Evolutionary conservation across 2,329 filamentous ascomycete genomes (phyloP), one percentile per base, ranked within the genome.

Genomic region (Parafenestella ontariensis): DNA sequence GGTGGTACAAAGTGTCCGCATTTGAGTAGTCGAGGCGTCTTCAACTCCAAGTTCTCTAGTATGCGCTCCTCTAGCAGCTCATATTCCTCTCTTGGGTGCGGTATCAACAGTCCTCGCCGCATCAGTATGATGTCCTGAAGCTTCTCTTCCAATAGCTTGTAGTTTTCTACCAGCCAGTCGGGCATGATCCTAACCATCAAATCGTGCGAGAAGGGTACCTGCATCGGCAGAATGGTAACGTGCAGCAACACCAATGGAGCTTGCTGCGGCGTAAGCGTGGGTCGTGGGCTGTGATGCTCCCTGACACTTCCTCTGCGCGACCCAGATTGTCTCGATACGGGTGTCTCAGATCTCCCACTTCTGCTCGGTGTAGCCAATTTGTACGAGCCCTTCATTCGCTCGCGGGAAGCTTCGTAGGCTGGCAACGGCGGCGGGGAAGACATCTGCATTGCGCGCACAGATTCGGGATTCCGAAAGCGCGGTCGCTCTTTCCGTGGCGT

Each of bases 61-160:
- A 94, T 80, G 24, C 90, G 82, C 76, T 93, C 90, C 75, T 94
- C 89, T 0, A 95, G 82, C 52, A 91, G 77, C 72, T 93, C 90
- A 66, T 90, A 94, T 71, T 93, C 90, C 51, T 89, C 88, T 62
- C 90, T 85, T 1, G 91, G 91, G 69, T 95, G 91, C 1, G 89
- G 86, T 7, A 95, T 82, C 39, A 95, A 78, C 29, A 95, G 82
- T 2, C 89, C 91, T 20, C 91, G 83, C 68, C 90, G 84, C 59
- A 90, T 82, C 10, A 77, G 57, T 11, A 92, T 86, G 0, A 89
- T 91, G 46, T 92, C 89, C 1, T 86, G 86, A 3, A 91, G 80
- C 54, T 89, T 88, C 48, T 90, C 87, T 60, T 88, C 86, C 2
- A 94, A 78, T 53, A 89, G 78, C 41, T 84, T 83, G 84, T 87